phyloP scores from a whole-genome alignment of 2,329 filamentous ascomycete genomes.

The Penicillium hordei region DNA sequence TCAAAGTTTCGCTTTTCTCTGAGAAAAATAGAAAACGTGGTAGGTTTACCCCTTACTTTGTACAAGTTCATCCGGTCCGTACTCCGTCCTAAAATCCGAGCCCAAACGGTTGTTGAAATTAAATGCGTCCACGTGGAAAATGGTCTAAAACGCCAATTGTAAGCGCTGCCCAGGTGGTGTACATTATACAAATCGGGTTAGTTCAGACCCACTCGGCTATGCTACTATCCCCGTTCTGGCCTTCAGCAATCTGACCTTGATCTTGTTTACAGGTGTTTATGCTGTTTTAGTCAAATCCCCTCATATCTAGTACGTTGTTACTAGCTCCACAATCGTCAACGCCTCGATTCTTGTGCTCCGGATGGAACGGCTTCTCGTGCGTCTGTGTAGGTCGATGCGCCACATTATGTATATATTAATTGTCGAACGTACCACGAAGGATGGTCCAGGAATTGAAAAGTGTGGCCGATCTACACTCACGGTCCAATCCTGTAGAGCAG shows the following conservation, averaged over 20 bases:
- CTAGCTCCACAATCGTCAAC: neutral
- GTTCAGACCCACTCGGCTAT: neutral
- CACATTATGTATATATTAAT: neutral
- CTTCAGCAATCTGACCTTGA: neutral
- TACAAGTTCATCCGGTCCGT: too few relatives aligned
- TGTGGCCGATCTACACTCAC: neutral
- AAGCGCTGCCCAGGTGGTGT: neutral
- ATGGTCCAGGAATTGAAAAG: neutral
- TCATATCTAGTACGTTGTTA: neutral
- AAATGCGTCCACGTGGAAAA: neutral
- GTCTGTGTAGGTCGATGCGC: neutral
- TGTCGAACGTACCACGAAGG: neutral
- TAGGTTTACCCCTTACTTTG: too few relatives aligned
- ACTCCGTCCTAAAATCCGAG: too few relatives aligned
- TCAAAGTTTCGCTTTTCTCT: too few relatives aligned
- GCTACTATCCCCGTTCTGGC: neutral
- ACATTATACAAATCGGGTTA: constrained; percentile 15
- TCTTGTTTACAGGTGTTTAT: neutral
- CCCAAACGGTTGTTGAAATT: constrained; percentile 1
- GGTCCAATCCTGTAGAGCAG: neutral
- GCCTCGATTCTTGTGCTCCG: neutral
- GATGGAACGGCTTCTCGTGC: neutral
- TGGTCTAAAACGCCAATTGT: neutral
- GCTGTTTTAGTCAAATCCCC: neutral
- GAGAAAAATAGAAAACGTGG: too few relatives aligned